A percentile compares a stretch with the other conserved stretches of the same genome.
Evolutionary conservation across 306 rosid genomes (phyloP).

Genomic region (Corylus americana): DNA sequence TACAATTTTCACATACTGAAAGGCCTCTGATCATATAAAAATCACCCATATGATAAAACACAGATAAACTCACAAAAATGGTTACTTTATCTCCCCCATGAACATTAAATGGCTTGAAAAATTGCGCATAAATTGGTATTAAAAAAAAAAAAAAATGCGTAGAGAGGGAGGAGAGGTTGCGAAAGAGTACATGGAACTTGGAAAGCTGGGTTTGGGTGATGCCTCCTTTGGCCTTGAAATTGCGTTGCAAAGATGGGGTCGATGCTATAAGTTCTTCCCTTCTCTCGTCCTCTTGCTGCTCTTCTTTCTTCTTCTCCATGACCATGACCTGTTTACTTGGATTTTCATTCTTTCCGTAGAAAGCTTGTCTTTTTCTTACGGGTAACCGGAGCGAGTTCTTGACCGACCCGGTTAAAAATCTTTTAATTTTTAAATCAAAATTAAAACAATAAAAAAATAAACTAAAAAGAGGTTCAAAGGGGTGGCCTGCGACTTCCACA

Average conservation of each 20-base stretch:
- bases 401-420: no score
- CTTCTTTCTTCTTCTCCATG: conserved; percentile 40
- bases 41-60: neutral
- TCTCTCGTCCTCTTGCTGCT: conserved; percentile 44
- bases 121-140: neutral
- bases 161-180: neutral
- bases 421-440: no score
- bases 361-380: neutral
- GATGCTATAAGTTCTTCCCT: conserved; percentile 72
- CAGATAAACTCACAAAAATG: neutral
- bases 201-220: conserved; percentile 51
- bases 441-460: no score
- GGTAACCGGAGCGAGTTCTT: neutral
- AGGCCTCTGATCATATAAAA: neutral
- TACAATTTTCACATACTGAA: neutral
- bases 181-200: conserved; percentile 47
- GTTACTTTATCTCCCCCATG: neutral
- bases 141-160: no score
- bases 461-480: no score
- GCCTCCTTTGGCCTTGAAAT: conserved; percentile 55
- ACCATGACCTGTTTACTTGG: neutral
- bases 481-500: no score
- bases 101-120: neutral
- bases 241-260: conserved; percentile 44
- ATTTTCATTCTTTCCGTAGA: neutral